Base-by-base conservation (phyloP, 2,329 filamentous ascomycete genomes). In the Tolypocladium cylindrosporum region DNA sequence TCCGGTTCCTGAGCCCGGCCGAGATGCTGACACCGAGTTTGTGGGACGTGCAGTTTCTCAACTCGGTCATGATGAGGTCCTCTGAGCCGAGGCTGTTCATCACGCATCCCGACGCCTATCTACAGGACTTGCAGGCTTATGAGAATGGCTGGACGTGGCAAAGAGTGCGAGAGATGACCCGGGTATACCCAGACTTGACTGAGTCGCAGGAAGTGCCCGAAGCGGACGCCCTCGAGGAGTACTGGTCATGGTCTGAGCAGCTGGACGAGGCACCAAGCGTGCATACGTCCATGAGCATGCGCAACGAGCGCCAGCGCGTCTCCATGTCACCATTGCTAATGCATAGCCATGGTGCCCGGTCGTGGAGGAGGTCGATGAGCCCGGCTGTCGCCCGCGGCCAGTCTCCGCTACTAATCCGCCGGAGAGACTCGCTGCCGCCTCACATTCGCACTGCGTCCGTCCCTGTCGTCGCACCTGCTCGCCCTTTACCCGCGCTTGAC, bases 21-120 rank as follows among this genome's bases (percentile, higher is more conserved):
- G 89, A 92, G 68, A 88, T 92, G 84, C 73, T 88, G 42, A 91
- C 86, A 1, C 83, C 88, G 0, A 81, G 85, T 1, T 71, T 85
- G 3, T 93, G 89, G 89, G 83, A 85, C 55, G 82, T 86, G 2
- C 77, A 82, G 11, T 92, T 92, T 61, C 77, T 93, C 36, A 79
- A 79, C 55, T 85, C 87, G 54, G 82, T 91, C 42, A 81, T 89
- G 65, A 92, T 92, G 89, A 84, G 86, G 65, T 80, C 84, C 37
- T 79, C 82, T 11, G 79, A 81, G 61, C 84, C 85, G 61, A 80
- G 89, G 10, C 79, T 93, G 14, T 93, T 89, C 71, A 79, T 92
- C 59, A 93, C 89, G 1, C 87, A 90, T 59, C 82, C 86, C 4
- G 85, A 88, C 63, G 86, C 87, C 1, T 93, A 93, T 62, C 73